phyloP scores from a whole-genome alignment of 805 yeast species.

The Candida yuanshanica region DNA sequence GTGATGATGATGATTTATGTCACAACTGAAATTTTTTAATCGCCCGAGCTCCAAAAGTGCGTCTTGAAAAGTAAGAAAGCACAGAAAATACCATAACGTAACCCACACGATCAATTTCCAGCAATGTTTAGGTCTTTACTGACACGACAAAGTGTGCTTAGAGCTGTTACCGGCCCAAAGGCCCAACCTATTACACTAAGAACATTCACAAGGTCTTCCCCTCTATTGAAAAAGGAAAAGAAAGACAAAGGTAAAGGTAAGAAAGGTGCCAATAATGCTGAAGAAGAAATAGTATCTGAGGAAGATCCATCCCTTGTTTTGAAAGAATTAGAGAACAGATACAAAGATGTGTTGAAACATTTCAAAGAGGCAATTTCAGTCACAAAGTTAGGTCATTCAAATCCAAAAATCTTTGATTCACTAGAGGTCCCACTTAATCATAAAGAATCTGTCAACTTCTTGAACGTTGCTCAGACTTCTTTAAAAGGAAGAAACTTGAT shows the following conservation, averaged over 20 bases:
- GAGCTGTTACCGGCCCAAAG: background rate
- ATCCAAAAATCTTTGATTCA: conserved; percentile 59
- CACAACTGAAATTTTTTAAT: background rate
- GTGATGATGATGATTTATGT: too few relatives aligned
- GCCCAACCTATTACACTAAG: conserved; percentile 1
- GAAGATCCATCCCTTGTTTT: conserved; percentile 19
- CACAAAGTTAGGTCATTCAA: conserved; percentile 63
- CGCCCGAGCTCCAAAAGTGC: too few relatives aligned
- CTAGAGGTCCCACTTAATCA: conserved; percentile 46
- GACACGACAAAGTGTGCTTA: background rate
- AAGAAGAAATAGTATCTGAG: conserved; percentile 11
- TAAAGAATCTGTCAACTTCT: conserved; percentile 42
- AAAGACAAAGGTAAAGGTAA: conserved; percentile 6
- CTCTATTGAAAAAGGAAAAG: conserved; percentile 18
- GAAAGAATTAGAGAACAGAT: conserved; percentile 21
- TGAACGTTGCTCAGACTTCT: conserved; percentile 65
- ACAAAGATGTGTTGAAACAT: conserved; percentile 42
- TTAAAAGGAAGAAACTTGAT: conserved; percentile 61
- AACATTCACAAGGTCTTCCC: conserved; percentile 4
- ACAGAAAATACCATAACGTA: too few relatives aligned
- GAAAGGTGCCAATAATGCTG: background rate
- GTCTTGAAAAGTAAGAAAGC: too few relatives aligned
- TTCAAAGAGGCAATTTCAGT: conserved; percentile 56
- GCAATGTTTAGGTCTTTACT: conserved; percentile 6
- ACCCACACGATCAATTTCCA: too few relatives aligned